Conservation (phyloP, 345 rosid species). For the Gossypium mustelinum region DNA sequence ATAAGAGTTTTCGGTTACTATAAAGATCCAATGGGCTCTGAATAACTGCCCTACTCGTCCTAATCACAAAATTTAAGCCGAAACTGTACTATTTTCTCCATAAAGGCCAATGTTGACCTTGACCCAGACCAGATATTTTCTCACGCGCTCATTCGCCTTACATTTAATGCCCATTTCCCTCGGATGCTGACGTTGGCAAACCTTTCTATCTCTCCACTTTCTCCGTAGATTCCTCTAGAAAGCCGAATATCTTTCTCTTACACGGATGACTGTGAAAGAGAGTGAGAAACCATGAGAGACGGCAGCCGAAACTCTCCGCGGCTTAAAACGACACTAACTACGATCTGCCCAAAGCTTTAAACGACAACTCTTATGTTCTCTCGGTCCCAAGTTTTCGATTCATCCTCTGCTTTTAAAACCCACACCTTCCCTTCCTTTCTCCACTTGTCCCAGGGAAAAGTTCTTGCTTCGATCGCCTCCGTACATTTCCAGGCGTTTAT, state of each 20-base stretch:
- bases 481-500: not conserved
- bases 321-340: conserved; percentile 21
- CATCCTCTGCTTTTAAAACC: not conserved
- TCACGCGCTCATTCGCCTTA: conserved; percentile 4
- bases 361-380: not conserved
- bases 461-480: not conserved
- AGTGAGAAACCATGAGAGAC: not conserved
- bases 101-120: not conserved
- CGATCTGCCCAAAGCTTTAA: conserved; percentile 16
- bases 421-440: not conserved
- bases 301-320: conserved; percentile 25
- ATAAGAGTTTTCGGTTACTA: too few species aligned
- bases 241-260: not conserved
- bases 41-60: too few species aligned
- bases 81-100: not conserved
- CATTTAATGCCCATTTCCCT: not conserved
- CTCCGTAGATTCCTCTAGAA: not conserved
- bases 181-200: not conserved
- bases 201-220: not conserved
- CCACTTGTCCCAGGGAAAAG: not conserved
- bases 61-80: not conserved
- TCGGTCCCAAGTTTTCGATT: not conserved
- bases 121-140: not conserved
- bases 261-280: not conserved
- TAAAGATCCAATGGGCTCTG: not conserved